Conservation (phyloP, 306 rosid genomes). For the Rosa multiflora region DNA sequence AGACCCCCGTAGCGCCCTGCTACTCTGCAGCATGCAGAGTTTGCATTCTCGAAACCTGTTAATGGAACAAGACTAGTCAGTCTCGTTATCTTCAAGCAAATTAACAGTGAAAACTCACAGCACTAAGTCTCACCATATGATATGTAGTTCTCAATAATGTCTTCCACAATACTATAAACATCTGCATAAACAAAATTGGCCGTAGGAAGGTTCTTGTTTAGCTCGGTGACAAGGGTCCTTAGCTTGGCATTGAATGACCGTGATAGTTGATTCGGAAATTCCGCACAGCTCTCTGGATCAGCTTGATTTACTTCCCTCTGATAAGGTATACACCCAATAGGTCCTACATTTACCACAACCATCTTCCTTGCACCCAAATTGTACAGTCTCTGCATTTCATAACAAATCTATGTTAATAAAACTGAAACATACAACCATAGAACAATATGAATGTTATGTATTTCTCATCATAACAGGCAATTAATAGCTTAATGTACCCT, state of each 20-base stretch:
- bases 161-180: slow-evolving; percentile 48
- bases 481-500: background rate
- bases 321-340: slow-evolving; percentile 75
- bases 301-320: slow-evolving; percentile 51
- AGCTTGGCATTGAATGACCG: slow-evolving; percentile 44
- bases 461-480: background rate
- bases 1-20: slow-evolving; percentile 66
- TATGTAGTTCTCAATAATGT: slow-evolving; percentile 46
- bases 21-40: slow-evolving; percentile 57
- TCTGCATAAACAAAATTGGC: slow-evolving; percentile 67
- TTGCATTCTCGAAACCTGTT: slow-evolving; percentile 54
- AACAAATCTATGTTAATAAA: background rate
- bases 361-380: slow-evolving; percentile 65
- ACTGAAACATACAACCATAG: background rate
- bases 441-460: background rate
- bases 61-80: background rate
- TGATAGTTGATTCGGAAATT: slow-evolving; percentile 53
- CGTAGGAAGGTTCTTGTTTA: slow-evolving; percentile 34
- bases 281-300: slow-evolving; percentile 48
- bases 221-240: slow-evolving; percentile 47
- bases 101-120: background rate
- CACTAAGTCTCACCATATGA: slow-evolving; percentile 36
- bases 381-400: slow-evolving; percentile 49
- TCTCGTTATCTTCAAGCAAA: background rate
- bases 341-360: slow-evolving; percentile 68